Evolutionary conservation across 192 early-diverging fungal genomes (phyloP), one percentile per base, ranked within the genome.

Genomic region (Mortierella antarctica): DNA sequence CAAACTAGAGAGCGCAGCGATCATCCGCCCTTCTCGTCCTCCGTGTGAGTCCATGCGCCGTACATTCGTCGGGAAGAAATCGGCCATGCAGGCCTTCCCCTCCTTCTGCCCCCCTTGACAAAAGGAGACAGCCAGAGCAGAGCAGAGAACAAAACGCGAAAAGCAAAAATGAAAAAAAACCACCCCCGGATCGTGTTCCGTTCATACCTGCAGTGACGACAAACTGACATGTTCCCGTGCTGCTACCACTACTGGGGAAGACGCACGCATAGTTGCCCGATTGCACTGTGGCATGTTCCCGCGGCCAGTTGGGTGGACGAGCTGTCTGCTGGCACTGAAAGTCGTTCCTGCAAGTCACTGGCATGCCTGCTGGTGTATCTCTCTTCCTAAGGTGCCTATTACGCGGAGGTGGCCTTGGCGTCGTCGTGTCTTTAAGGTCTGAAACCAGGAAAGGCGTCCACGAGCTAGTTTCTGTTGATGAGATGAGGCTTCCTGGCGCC

Each of bases 221-320:
- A 82, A 90, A 92, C 11, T 82, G 83, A 70, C 91, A 92, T 7
- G 58, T 49, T n/a, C 70, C 70, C 6, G 77, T 67, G 23, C 42
- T 44, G 1, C 23, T 12, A 14, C 23, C 40, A 21, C 7, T 51
- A 40, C 41, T 60, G 7, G n/a, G 10, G 41, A 81, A 62, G n/a
- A 89, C 68, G 62, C 90, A 91, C 14, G 87, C 86, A 60, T 89
- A 91, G 57, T 88, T 89, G 45, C 86, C 87, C 21, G 65, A 54
- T n/a, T 72, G 69, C 13, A 72, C n/a, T 14, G 57, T 53, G 11
- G 64, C 44, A 39, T 80, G 77, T 0, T 71, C 54, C 1, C 47
- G 57, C 9, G 77, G 77, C 77, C 77, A 80, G 14, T 63, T 41
- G 4, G 50, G 5, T 12, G 77, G 77, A 9, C 70, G 77, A 57